Conservation (phyloP, 495 filamentous ascomycete genomes). For the Umbilicaria muhlenbergii region DNA sequence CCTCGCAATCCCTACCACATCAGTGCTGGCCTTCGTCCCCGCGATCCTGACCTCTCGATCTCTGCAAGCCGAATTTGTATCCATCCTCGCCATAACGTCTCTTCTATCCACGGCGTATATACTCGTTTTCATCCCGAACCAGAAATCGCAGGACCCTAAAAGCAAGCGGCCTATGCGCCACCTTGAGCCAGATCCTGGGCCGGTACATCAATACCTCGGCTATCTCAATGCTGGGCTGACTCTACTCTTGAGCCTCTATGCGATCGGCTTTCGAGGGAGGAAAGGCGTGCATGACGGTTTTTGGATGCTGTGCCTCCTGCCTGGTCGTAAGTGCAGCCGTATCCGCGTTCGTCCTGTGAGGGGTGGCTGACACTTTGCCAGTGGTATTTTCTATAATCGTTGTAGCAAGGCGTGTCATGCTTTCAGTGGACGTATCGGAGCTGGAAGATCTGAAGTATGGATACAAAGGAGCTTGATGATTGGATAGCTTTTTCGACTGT, state of each 20-base stretch:
- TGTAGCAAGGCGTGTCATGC: slow-evolving; percentile 24
- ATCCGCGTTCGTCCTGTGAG: slow-evolving; percentile 15
- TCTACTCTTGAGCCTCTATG: slow-evolving; percentile 8
- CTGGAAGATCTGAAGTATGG: slow-evolving; percentile 33
- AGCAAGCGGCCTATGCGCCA: slow-evolving; percentile 15
- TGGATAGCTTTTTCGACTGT: too few species aligned
- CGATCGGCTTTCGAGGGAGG: slow-evolving; percentile 5
- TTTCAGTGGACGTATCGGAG: slow-evolving; percentile 27
- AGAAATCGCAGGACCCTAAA: slow-evolving; percentile 17
- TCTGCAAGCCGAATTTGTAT: slow-evolving; percentile 21
- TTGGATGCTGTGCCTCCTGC: slow-evolving; percentile 13
- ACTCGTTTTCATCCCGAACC: slow-evolving; percentile 20
- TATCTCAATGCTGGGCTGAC: slow-evolving; percentile 11
- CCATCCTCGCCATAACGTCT: slow-evolving; percentile 42
- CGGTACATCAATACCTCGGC: slow-evolving; percentile 4
- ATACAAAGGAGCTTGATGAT: slow-evolving; percentile 32
- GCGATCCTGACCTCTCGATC: slow-evolving; percentile 23
- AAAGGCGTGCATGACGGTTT: slow-evolving; percentile 10
- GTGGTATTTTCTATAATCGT: slow-evolving; percentile 22
- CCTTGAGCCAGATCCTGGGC: slow-evolving; percentile 2
- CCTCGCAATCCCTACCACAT: slow-evolving; percentile 37
- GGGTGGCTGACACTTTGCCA: slow-evolving; percentile 10
- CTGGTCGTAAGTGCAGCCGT: slow-evolving; percentile 16
- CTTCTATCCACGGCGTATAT: slow-evolving; percentile 41
- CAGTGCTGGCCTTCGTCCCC: slow-evolving; percentile 35